phyloP scores from a whole-genome alignment of 2,329 filamentous ascomycete species.

The Thermochaetoides dissita region DNA sequence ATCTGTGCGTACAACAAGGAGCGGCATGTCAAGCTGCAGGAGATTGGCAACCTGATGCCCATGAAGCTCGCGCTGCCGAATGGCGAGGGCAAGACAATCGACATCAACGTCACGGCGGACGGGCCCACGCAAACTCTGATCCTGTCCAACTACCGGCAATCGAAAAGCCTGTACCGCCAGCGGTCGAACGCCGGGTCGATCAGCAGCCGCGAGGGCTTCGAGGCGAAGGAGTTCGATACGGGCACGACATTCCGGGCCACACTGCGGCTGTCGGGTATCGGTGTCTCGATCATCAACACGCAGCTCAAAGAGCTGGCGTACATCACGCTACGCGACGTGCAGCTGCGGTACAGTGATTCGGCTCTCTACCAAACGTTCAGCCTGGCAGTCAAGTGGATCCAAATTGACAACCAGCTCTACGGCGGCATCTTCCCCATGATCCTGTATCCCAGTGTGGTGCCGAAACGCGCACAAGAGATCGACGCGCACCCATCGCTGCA shows the following conservation, averaged over 20 bases:
- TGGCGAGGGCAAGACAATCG: conserved; percentile 73
- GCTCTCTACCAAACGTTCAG: conserved; percentile 82
- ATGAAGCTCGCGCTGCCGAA: conserved; percentile 68
- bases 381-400: conserved; percentile 92
- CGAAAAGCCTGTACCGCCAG: conserved; percentile 73
- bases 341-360: conserved; percentile 87
- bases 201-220: conserved; percentile 55
- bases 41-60: conserved; percentile 90
- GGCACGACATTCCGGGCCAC: conserved; percentile 81
- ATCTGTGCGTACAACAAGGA: conserved; percentile 68
- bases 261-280: conserved; percentile 75
- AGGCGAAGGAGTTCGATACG: conserved; percentile 84
- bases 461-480: conserved; percentile 91
- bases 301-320: conserved; percentile 89
- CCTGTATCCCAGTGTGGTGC: conserved; percentile 91
- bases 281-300: conserved; percentile 83
- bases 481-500: conserved; percentile 93
- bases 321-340: conserved; percentile 79
- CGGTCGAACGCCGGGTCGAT: conserved; percentile 39
- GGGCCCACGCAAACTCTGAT: conserved; percentile 92
- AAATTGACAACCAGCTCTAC: conserved; percentile 96
- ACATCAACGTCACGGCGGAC: conserved; percentile 90
- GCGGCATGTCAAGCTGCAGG: conserved; percentile 82
- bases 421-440: conserved; percentile 97
- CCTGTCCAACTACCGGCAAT: conserved; percentile 82